A percentile compares a stretch with the other conserved stretches of the same genome.
Evolutionary conservation across 2,329 filamentous ascomycete species (phyloP).

Genomic region (Alternaria longipes): DNA sequence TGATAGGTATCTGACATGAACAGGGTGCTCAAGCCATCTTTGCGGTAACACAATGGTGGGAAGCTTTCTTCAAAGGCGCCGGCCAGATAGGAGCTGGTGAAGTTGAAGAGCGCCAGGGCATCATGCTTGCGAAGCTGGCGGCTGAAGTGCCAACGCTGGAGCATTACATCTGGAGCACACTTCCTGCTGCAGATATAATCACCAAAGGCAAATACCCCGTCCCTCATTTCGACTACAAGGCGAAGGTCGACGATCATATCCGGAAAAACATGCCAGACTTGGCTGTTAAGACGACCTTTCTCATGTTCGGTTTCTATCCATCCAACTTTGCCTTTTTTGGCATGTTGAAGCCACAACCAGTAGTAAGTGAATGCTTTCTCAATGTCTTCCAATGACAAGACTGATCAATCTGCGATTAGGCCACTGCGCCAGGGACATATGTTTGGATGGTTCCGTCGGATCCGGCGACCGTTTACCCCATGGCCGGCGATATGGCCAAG

Average conservation of each 20-base stretch:
- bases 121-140: constrained; percentile 53
- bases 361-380: neutral
- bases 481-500: constrained; percentile 12
- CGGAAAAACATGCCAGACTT: constrained; percentile 36
- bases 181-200: constrained; percentile 46
- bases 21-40: constrained; percentile 41
- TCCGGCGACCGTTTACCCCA: constrained; percentile 4
- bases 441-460: constrained; percentile 10
- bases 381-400: neutral
- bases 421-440: constrained; percentile 1
- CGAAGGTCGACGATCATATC: constrained; percentile 51
- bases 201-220: constrained; percentile 44
- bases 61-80: constrained; percentile 27
- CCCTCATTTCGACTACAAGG: constrained; percentile 55
- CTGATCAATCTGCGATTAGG: neutral
- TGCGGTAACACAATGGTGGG: constrained; percentile 42
- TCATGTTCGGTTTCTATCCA: constrained; percentile 27
- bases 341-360: constrained; percentile 20
- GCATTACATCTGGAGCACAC: constrained; percentile 57
- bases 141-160: constrained; percentile 46
- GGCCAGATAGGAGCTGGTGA: constrained; percentile 33
- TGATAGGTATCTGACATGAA: constrained; percentile 1
- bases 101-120: constrained; percentile 49
- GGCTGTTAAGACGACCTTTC: constrained; percentile 28
- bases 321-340: constrained; percentile 23